phyloP scores from a whole-genome alignment of 2,329 filamentous ascomycete genomes.

The Diplodia corticola region DNA sequence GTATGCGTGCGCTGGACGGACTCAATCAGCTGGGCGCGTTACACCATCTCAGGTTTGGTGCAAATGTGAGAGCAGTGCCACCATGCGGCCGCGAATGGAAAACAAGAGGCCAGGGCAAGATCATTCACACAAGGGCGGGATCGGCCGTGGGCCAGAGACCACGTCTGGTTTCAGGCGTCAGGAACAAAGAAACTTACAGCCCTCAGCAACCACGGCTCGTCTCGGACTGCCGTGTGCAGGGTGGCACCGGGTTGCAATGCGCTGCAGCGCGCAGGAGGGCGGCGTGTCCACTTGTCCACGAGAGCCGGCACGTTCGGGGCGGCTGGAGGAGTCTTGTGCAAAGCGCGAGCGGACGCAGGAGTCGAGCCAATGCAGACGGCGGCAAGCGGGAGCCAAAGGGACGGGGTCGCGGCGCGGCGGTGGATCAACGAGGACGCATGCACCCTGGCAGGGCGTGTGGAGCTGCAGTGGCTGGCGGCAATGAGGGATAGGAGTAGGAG shows the following conservation, averaged over 20 bases:
- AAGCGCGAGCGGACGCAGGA: slow-evolving; percentile 15
- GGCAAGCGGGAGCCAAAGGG: slow-evolving; percentile 16
- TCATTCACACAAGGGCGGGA: slow-evolving; percentile 17
- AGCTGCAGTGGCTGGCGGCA: slow-evolving; percentile 22
- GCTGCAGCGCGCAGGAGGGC: slow-evolving; percentile 15
- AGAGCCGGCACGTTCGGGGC: slow-evolving; percentile 12
- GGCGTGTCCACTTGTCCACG: slow-evolving; percentile 16
- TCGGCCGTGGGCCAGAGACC: slow-evolving; percentile 7
- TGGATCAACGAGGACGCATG: slow-evolving; percentile 20
- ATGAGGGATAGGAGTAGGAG: slow-evolving; percentile 22
- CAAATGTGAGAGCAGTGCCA: slow-evolving; percentile 19
- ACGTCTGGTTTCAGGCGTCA: slow-evolving; percentile 23
- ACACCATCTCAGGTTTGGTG: slow-evolving; percentile 22
- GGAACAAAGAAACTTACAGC: slow-evolving; percentile 24
- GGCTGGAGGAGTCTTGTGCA: slow-evolving; percentile 7
- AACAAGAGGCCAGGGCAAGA: slow-evolving; percentile 19
- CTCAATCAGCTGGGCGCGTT: slow-evolving; percentile 22
- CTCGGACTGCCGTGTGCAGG: slow-evolving; percentile 22
- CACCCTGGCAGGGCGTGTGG: slow-evolving; percentile 10
- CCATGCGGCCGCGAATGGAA: slow-evolving; percentile 22
- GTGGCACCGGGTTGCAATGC: slow-evolving; percentile 11
- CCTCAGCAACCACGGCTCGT: slow-evolving; percentile 21
- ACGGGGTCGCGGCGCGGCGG: slow-evolving; percentile 9
- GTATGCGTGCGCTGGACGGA: slow-evolving; percentile 22
- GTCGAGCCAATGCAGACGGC: slow-evolving; percentile 8